Conservation (phyloP, 2,329 filamentous ascomycete genomes). For the Aspergillus brunneoviolaceus region DNA sequence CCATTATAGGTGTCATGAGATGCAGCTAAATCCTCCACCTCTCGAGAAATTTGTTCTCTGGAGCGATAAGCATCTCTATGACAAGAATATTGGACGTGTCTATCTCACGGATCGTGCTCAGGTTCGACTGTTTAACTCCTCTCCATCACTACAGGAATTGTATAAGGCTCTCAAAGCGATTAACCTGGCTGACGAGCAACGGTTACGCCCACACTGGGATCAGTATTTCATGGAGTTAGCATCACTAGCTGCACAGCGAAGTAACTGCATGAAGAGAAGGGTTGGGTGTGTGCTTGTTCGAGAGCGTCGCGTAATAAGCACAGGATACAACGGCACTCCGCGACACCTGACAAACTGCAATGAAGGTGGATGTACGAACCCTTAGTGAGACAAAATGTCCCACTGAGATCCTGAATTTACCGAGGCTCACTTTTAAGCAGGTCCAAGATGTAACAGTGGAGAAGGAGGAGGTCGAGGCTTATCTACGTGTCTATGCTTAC, state of each 20-base stretch:
- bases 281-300: slow-evolving; percentile 92
- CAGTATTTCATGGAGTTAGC: slow-evolving; percentile 98
- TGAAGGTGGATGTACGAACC: slow-evolving; percentile 73
- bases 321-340: slow-evolving; percentile 97
- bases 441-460: slow-evolving; percentile 75
- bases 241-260: slow-evolving; percentile 81
- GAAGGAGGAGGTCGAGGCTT: slow-evolving; percentile 69
- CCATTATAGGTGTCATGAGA: slow-evolving; percentile 47
- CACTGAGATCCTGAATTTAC: background rate
- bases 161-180: slow-evolving; percentile 71
- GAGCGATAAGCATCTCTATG: slow-evolving; percentile 75
- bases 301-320: slow-evolving; percentile 83
- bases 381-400: background rate
- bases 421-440: slow-evolving; percentile 30
- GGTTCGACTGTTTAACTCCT: slow-evolving; percentile 83
- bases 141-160: slow-evolving; percentile 68
- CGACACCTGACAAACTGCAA: slow-evolving; percentile 85
- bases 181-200: slow-evolving; percentile 73
- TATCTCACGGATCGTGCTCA: slow-evolving; percentile 78
- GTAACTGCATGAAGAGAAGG: slow-evolving; percentile 97
- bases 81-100: slow-evolving; percentile 62
- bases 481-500: slow-evolving; percentile 89
- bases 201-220: slow-evolving; percentile 89
- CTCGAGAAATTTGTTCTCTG: slow-evolving; percentile 61
- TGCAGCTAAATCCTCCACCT: slow-evolving; percentile 51